phyloP scores from a whole-genome alignment of 1,284 basidiomycete species.

The Takashimella koratensis region DNA sequence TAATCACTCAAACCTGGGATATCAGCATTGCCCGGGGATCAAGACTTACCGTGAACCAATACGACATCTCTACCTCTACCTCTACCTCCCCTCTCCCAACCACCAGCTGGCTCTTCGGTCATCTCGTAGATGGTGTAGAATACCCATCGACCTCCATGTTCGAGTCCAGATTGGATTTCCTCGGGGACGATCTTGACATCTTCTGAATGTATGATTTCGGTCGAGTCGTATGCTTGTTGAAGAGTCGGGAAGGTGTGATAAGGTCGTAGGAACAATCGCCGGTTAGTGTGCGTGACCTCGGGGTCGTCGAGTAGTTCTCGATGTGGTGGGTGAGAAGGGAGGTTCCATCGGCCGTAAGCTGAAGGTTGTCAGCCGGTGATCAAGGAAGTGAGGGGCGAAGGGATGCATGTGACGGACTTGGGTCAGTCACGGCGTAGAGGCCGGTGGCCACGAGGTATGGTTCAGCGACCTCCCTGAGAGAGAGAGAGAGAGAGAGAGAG shows the following conservation, averaged over 20 bases:
- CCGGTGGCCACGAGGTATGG: constrained; percentile 35
- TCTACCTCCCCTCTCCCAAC: constrained; percentile 40
- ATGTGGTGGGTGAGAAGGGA: constrained; percentile 40
- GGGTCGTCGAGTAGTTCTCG: constrained; percentile 33
- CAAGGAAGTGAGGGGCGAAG: not conserved
- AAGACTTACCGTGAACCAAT: constrained; percentile 44
- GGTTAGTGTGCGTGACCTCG: constrained; percentile 29
- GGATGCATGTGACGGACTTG: constrained; percentile 34
- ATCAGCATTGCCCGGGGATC: constrained; percentile 2
- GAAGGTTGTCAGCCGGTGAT: not conserved
- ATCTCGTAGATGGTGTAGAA: constrained; percentile 48
- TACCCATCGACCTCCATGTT: constrained; percentile 44
- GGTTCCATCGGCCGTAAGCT: constrained; percentile 46
- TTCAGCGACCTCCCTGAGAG: constrained; percentile 42
- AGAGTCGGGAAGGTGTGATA: constrained; percentile 20
- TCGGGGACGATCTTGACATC: constrained; percentile 38
- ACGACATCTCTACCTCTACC: constrained; percentile 44
- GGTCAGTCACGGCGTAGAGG: constrained; percentile 39
- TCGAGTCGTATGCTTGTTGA: constrained; percentile 38
- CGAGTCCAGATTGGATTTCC: constrained; percentile 33
- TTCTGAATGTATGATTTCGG: constrained; percentile 42
- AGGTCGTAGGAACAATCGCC: constrained; percentile 44
- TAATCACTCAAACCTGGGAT: constrained; percentile 48
- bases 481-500: no score
- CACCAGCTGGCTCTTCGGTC: constrained; percentile 31